Evolutionary conservation across 441 rosid genomes (phyloP), one percentile per base, ranked within the genome.

Genomic region (Populus hybrid): DNA sequence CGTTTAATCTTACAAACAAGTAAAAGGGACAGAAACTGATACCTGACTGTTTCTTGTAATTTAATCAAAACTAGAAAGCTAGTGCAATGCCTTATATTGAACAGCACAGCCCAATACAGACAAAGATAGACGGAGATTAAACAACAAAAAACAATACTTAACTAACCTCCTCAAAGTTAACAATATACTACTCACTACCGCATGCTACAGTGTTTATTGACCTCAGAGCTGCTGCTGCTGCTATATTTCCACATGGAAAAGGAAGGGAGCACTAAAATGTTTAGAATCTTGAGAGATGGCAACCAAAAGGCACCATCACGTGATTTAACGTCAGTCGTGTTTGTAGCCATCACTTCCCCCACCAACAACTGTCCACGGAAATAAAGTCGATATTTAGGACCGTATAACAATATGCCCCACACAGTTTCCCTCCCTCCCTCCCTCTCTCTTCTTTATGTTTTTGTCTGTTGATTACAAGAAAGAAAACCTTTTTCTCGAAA

Each of bases 241-340:
- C 21, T 69, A 32, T 59, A 21, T 7, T 35, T 61, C 61, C 18
- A 24, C 69, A 66, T 46, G 42, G 75, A 26, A 72, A 71, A 32
- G 9, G 30, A 71, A 32, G 53, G 71, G 66, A 80, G 32, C 12
- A 80, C 67, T 46, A 65, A 65, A 50, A 14, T 46, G 69, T 81
- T 7, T 18, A 85, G 79, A 87, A 84, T 81, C 73, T 69, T 72
- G 35, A 77, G 78, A 78, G 79, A 73, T 57, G 76, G 76, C 70
- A 75, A 83, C 71, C 79, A 82, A 85, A 78, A 81, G 82, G 86
- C 90, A 88, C 57, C 73, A 81, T 87, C 91, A 89, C 91, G 92
- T 91, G 94, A 88, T 40, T 73, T 69, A 75, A 70, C 76, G 81
- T 79, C 87, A 84, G 83, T 90, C 80, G 63, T 84, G 73, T 78